Evolutionary conservation across 2,329 filamentous ascomycete species (phyloP).

Genomic region (Stromatinia cepivora): DNA sequence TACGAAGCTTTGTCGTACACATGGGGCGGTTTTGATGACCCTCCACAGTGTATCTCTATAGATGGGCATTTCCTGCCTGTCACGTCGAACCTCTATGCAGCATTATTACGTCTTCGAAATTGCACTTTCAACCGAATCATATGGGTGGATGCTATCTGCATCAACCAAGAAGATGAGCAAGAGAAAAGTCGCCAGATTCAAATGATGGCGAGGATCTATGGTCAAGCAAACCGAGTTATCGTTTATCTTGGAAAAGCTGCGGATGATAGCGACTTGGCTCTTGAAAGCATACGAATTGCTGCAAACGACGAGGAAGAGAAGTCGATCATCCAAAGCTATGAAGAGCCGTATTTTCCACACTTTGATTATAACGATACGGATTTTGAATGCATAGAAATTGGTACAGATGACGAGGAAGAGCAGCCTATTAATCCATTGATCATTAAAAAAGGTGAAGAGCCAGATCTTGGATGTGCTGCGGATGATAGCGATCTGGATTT

Average conservation of each 20-base stretch:
- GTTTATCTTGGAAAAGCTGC: constrained; percentile 27
- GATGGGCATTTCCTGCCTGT: neutral
- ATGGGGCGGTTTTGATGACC: constrained; percentile 19
- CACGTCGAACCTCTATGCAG: constrained; percentile 22
- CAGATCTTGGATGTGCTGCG: too few species aligned
- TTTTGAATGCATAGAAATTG: too few species aligned
- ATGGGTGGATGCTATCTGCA: constrained; percentile 21
- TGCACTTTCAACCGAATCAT: constrained; percentile 9
- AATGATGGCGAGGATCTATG: constrained; percentile 28
- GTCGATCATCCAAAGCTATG: neutral
- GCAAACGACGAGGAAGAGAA: neutral
- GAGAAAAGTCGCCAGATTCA: constrained; percentile 21
- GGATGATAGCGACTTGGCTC: constrained; percentile 5
- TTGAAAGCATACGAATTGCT: constrained; percentile 21
- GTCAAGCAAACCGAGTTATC: constrained; percentile 22
- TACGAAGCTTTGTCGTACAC: constrained; percentile 23
- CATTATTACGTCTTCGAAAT: constrained; percentile 22
- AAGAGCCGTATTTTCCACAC: too few species aligned
- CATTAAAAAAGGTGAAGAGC: too few species aligned
- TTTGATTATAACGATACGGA: too few species aligned
- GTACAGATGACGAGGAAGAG: too few species aligned
- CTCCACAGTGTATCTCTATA: constrained; percentile 20
- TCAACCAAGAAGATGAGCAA: constrained; percentile 10
- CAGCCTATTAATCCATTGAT: too few species aligned
- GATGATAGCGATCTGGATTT: neutral